phyloP scores from a whole-genome alignment of 2,329 filamentous ascomycete species.

The Fusarium protoensiforme region DNA sequence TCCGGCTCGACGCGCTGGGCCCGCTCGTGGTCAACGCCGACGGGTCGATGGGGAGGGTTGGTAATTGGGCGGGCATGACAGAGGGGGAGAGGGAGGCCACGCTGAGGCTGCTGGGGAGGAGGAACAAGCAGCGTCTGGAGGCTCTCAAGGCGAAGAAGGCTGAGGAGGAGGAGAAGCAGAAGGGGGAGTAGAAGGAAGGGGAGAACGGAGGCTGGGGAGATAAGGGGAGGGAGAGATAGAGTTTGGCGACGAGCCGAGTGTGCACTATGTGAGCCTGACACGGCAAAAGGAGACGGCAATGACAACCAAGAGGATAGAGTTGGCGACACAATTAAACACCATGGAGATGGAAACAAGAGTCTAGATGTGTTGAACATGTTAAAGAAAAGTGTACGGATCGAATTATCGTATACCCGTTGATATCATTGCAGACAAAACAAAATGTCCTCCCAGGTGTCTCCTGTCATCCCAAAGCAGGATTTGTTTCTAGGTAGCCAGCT shows the following conservation, averaged over 20 bases:
- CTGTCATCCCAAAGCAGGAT: constrained; percentile 17
- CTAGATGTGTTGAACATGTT: constrained; percentile 23
- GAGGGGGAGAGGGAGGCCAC: constrained; percentile 75
- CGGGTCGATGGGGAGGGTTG: constrained; percentile 76
- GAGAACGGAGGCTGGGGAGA: background rate
- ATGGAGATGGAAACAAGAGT: background rate
- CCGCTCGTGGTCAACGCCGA: constrained; percentile 80
- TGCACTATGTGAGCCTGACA: background rate
- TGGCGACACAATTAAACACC: background rate
- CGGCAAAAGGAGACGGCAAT: background rate
- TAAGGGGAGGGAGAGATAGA: background rate
- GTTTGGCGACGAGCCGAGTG: background rate
- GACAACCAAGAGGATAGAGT: background rate
- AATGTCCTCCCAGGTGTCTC: constrained; percentile 20
- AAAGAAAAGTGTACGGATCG: constrained; percentile 35
- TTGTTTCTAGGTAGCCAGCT: constrained; percentile 30
- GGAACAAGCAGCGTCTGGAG: constrained; percentile 73
- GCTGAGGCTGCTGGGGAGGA: constrained; percentile 72
- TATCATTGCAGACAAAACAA: constrained; percentile 43
- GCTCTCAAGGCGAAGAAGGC: constrained; percentile 52
- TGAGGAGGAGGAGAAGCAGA: constrained; percentile 16
- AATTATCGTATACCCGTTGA: constrained; percentile 42
- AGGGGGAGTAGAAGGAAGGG: background rate
- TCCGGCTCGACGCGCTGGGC: constrained; percentile 75
- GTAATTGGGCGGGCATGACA: constrained; percentile 79